Percentiles rank a stretch among this genome's conserved stretches.
phyloP scores from a whole-genome alignment of 768 basidiomycete genomes.

The Mycena pura region DNA sequence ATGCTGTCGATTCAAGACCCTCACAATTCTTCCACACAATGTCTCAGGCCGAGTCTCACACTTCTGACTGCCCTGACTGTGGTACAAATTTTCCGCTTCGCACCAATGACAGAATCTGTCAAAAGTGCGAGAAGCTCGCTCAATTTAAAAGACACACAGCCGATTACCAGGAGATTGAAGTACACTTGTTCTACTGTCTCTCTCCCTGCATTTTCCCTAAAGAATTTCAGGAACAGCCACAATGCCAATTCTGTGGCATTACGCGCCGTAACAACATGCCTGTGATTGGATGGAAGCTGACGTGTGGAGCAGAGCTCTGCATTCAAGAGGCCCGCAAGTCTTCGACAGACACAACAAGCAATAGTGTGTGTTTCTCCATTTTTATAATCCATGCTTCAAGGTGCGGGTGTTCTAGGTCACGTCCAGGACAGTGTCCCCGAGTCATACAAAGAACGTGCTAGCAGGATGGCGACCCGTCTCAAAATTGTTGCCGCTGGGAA shows the following conservation, averaged over 20 bases:
- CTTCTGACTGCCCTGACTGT: constrained; percentile 5
- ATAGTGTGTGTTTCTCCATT: background rate
- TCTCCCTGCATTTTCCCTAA: background rate
- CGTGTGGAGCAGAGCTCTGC: background rate
- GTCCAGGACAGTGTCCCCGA: background rate
- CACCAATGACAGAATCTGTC: background rate
- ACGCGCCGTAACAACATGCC: constrained; percentile 8
- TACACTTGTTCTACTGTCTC: background rate
- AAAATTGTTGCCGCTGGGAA: background rate
- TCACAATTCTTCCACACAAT: too few relatives aligned
- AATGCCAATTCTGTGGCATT: constrained; percentile 4
- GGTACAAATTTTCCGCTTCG: constrained; percentile 1
- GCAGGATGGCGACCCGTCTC: background rate
- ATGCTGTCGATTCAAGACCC: too few relatives aligned
- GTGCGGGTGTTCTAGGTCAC: background rate
- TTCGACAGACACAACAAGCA: background rate
- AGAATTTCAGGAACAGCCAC: background rate
- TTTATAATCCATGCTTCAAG: background rate
- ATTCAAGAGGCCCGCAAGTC: background rate
- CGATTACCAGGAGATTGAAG: constrained; percentile 6
- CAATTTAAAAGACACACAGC: background rate
- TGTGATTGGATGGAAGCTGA: background rate
- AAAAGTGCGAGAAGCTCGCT: constrained; percentile 10
- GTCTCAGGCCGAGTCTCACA: too few relatives aligned
- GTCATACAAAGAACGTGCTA: background rate